phyloP scores from a whole-genome alignment of 257 asterid genomes.

The Lycium barbarum region DNA sequence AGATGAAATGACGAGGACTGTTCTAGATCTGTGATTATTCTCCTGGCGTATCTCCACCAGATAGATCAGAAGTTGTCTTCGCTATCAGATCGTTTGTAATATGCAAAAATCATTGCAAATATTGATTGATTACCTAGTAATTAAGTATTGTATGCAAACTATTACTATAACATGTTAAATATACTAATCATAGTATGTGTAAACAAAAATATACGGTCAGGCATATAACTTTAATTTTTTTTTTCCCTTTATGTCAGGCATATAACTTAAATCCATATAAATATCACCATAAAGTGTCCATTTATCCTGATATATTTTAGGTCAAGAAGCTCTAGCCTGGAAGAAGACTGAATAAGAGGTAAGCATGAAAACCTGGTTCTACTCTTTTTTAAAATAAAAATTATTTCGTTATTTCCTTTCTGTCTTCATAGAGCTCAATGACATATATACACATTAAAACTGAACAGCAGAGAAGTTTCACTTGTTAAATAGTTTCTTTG shows the following conservation, averaged over 20 bases:
- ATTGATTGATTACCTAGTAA: background rate
- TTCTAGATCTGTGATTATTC: conserved; percentile 38
- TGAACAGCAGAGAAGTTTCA: background rate
- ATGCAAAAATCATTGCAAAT: background rate
- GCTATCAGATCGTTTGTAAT: background rate
- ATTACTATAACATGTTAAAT: background rate
- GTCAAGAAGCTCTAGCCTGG: background rate
- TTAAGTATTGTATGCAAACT: no score
- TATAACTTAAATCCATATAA: background rate
- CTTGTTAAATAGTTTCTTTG: background rate
- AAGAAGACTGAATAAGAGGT: background rate
- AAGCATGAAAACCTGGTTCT: background rate
- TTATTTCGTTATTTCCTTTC: background rate
- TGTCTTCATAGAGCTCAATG: background rate
- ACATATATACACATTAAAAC: background rate
- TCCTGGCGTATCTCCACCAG: background rate
- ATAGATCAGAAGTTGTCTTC: conserved; percentile 21
- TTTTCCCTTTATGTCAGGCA: background rate
- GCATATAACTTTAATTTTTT: background rate
- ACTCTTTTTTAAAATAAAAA: no score
- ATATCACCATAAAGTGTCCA: background rate
- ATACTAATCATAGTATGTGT: background rate
- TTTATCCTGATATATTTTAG: background rate
- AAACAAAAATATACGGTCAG: background rate
- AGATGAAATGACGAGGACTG: conserved; percentile 15